phyloP scores from a whole-genome alignment of 2,329 filamentous ascomycete genomes.

The Xylariaceae sp. region DNA sequence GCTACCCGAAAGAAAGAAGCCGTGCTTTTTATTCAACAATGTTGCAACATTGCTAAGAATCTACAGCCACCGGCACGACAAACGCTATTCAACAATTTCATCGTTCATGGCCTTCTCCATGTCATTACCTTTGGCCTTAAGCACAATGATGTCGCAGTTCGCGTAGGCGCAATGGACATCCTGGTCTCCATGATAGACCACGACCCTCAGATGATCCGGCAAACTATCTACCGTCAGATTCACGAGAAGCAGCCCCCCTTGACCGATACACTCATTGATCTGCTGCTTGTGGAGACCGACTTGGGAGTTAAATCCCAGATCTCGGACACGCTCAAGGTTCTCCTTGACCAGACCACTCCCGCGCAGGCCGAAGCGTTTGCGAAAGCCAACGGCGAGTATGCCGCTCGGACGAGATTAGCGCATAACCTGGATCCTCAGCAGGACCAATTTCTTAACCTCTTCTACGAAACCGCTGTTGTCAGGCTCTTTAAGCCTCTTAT shows the following conservation, averaged over 20 bases:
- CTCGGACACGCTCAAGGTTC: constrained; percentile 88
- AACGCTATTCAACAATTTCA: constrained; percentile 83
- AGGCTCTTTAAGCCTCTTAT: constrained; percentile 84
- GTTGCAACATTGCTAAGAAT: constrained; percentile 89
- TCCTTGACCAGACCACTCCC: constrained; percentile 66
- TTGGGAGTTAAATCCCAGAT: constrained; percentile 93
- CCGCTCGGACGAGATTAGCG: constrained; percentile 49
- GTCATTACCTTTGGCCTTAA: constrained; percentile 90
- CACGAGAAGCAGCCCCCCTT: constrained; percentile 79
- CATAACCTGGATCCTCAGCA: constrained; percentile 63
- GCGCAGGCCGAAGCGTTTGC: constrained; percentile 51
- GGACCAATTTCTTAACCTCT: constrained; percentile 77
- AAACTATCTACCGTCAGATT: constrained; percentile 87
- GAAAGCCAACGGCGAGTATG: constrained; percentile 63
- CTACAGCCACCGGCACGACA: constrained; percentile 78
- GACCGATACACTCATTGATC: constrained; percentile 87
- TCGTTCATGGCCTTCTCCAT: constrained; percentile 76
- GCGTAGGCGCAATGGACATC: constrained; percentile 90
- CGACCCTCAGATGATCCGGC: constrained; percentile 88
- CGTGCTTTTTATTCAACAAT: constrained; percentile 94
- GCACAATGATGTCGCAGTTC: constrained; percentile 75
- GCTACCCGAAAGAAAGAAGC: constrained; percentile 82
- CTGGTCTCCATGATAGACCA: constrained; percentile 93
- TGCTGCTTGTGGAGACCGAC: constrained; percentile 86
- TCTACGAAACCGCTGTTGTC: constrained; percentile 82